Conservation (phyloP, 225 moss, liverwort and hornwort species). For the Polytrichum commune region DNA sequence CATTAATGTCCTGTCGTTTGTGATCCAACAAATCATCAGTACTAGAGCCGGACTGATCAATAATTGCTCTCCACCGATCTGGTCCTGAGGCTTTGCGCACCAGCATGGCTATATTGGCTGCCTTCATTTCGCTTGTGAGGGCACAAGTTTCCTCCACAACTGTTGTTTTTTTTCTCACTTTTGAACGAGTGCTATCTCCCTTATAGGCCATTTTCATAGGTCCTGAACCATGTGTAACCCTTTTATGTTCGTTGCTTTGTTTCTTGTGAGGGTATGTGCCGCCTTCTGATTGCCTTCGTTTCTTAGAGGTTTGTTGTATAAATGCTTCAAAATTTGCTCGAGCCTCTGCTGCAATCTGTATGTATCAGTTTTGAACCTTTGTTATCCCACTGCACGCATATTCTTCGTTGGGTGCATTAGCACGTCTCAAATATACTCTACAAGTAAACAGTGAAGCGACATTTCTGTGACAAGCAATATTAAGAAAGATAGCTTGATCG, state of each 20-base stretch:
- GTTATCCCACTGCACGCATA: too few species aligned
- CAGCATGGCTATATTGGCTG: conserved; percentile 2
- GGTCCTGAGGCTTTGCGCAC: conserved; percentile 5
- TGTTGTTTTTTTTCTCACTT: neutral
- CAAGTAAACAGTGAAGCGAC: too few species aligned
- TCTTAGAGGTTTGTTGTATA: neutral
- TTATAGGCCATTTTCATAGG: conserved; percentile 1
- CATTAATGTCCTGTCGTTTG: neutral
- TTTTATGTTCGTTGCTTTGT: neutral
- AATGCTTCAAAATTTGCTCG: conserved; percentile 5
- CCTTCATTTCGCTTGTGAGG: neutral
- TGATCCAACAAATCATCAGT: neutral
- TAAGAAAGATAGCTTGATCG: too few species aligned
- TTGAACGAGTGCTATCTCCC: neutral
- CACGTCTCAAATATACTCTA: too few species aligned
- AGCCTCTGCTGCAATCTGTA: conserved; percentile 6
- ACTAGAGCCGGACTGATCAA: conserved; percentile 1
- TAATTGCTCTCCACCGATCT: conserved; percentile 1
- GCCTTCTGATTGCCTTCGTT: neutral
- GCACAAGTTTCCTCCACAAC: conserved; percentile 1
- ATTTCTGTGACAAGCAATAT: too few species aligned
- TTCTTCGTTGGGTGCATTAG: too few species aligned
- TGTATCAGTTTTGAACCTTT: neutral
- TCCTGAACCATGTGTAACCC: conserved; percentile 2
- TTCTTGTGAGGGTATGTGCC: neutral